Evolutionary conservation across 2,329 filamentous ascomycete species (phyloP), one percentile per base, ranked within the genome.

Genomic region (Atkinsonella hypoxylon): DNA sequence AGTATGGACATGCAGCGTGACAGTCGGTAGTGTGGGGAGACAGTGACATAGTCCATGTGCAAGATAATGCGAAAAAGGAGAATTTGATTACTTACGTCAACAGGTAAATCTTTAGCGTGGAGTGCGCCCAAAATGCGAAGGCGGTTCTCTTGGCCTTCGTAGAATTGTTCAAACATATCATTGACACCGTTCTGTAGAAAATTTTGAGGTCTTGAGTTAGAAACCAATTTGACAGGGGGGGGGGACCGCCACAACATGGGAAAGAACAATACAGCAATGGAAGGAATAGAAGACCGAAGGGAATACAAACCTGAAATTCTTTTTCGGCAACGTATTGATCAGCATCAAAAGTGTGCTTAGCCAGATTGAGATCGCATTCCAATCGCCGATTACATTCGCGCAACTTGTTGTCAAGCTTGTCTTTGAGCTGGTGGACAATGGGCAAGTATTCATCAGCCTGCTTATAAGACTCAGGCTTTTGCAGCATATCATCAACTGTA

Each of bases 401-500:
- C 10, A 66, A 52, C 49, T 63, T 65, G 34, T 60, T 56, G 4
- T 62, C 58, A 41, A 67, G 59, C 38, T 59, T 64, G 36, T 53
- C 48, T 45, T 64, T 56, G 12, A 88, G 71, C 53, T 78, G 70
- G 3, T 67, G 62, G 57, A 74, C 70, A 50, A 84, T 66, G 17
- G 68, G 63, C 10, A 67, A 56, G 62, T 79, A 79, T 59, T 82
- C 78, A 7, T 71, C 67, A 12, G 72, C 73, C 55, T 75, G 64
- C 59, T 76, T 73, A 65, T 81, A 71, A 44, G 69, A 70, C 9
- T 75, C 65, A 8, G 76, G 70, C 48, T 80, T 72, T 46, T 74
- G 68, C 54, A 79, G 70, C 52, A 86, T 66, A 52, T 75, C 72
- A 46, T 80, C 76, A 52, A 83, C 66, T 48, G 70, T 76, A 34